Conservation (phyloP, 1,284 basidiomycete species). For the Rhodotorula mucilaginosa region DNA sequence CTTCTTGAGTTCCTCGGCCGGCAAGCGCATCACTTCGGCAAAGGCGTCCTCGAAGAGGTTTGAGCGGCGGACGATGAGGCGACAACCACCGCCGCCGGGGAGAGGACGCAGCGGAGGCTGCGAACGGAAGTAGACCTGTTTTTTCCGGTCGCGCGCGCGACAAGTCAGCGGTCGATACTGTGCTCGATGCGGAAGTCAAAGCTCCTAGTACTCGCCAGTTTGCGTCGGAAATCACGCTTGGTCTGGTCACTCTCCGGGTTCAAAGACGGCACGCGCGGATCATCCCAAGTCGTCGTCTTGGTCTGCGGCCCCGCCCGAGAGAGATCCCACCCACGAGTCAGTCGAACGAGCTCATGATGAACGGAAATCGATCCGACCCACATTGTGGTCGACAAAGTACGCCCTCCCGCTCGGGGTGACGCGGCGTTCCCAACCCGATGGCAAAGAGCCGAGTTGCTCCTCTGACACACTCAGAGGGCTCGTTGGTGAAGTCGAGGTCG, state of each 20-base stretch:
- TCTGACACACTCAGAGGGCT: conserved; percentile 69
- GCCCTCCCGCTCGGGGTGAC: conserved; percentile 18
- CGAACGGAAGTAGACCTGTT: conserved; percentile 86
- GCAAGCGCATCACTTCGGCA: conserved; percentile 82
- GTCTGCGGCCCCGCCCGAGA: conserved; percentile 6
- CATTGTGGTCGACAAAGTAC: conserved; percentile 54
- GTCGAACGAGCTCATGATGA: too few species aligned
- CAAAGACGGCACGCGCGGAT: conserved; percentile 74
- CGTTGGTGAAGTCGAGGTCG: background rate
- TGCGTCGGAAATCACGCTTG: conserved; percentile 97
- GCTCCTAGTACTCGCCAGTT: conserved; percentile 57
- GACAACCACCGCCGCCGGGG: conserved; percentile 73
- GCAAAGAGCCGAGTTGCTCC: conserved; percentile 71
- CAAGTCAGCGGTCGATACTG: background rate
- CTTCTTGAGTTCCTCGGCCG: conserved; percentile 91
- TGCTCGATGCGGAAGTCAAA: background rate
- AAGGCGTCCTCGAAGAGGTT: conserved; percentile 94
- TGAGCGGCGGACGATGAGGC: conserved; percentile 87
- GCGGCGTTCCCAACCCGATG: conserved; percentile 83
- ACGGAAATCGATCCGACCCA: conserved; percentile 53
- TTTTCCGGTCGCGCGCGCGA: background rate
- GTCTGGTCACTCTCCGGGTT: conserved; percentile 97
- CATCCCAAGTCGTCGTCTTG: conserved; percentile 89
- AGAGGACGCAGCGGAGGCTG: conserved; percentile 82
- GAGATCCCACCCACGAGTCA: too few species aligned